A percentile compares a stretch with the other conserved stretches of the same genome.
Evolutionary conservation across 805 yeast species (phyloP).

Genomic region (Phaffomyces opuntiae): DNA sequence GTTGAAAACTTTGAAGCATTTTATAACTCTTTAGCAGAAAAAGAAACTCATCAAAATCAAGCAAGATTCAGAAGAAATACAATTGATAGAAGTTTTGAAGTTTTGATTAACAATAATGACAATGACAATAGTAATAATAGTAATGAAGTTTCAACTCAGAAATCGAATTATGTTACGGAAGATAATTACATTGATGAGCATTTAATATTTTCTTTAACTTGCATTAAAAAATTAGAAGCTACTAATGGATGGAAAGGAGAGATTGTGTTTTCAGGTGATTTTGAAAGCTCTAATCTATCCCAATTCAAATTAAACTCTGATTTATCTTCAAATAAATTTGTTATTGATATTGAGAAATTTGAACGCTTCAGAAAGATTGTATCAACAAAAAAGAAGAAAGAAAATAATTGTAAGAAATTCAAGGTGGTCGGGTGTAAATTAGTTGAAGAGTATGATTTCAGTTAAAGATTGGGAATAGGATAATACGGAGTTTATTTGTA

Average conservation of each 20-base stretch:
- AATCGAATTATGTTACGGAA: neutral
- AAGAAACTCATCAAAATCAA: neutral
- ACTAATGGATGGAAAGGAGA: slow-evolving; percentile 3
- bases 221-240: slow-evolving; percentile 5
- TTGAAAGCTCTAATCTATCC: neutral
- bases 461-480: neutral
- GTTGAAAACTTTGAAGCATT: slow-evolving; percentile 3
- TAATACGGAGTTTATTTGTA: neutral
- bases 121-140: too few relatives aligned
- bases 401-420: slow-evolving; percentile 1
- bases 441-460: neutral
- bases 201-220: slow-evolving; percentile 6
- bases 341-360: slow-evolving; percentile 1
- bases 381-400: neutral
- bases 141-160: too few relatives aligned
- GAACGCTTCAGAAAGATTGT: slow-evolving; percentile 1
- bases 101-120: too few relatives aligned
- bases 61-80: slow-evolving; percentile 3
- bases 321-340: neutral
- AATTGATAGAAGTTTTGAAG: neutral
- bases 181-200: slow-evolving; percentile 4
- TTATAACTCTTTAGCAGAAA: neutral
- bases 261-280: slow-evolving; percentile 1
- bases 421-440: neutral
- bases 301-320: neutral